Conservation (phyloP, 768 basidiomycete species). For the Leccinum disarticulatum region DNA sequence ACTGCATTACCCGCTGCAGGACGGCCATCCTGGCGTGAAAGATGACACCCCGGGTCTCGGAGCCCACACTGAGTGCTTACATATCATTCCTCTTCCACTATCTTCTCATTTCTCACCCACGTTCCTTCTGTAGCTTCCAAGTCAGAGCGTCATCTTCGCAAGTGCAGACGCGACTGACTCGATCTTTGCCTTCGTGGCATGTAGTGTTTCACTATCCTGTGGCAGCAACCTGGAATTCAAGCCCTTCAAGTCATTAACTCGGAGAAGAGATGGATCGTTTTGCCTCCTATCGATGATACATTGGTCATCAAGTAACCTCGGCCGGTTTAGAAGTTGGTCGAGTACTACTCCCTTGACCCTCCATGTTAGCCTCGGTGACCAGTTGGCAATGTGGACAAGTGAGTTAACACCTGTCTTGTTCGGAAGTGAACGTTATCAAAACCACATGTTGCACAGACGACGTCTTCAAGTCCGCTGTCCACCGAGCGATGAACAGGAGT, state of each 20-base stretch:
- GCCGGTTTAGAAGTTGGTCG: neutral
- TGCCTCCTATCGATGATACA: constrained; percentile 72
- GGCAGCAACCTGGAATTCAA: constrained; percentile 71
- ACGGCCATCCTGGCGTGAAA: constrained; percentile 45
- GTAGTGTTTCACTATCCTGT: constrained; percentile 86
- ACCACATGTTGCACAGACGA: constrained; percentile 52
- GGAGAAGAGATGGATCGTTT: constrained; percentile 77
- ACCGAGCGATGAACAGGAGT: constrained; percentile 78
- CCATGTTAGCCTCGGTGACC: constrained; percentile 70
- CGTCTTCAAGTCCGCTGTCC: constrained; percentile 86
- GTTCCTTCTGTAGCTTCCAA: constrained; percentile 38
- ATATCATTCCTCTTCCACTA: neutral
- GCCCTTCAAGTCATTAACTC: constrained; percentile 83
- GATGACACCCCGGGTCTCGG: constrained; percentile 77
- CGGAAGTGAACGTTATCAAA: neutral
- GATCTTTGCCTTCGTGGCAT: neutral
- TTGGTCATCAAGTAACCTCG: constrained; percentile 79
- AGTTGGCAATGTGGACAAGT: constrained; percentile 91
- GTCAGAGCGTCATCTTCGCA: constrained; percentile 20
- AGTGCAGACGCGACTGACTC: neutral
- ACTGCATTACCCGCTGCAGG: constrained; percentile 77
- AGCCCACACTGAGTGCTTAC: constrained; percentile 67
- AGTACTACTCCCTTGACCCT: constrained; percentile 26
- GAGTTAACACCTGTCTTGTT: constrained; percentile 16
- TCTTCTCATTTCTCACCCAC: neutral